Evolutionary conservation across 2,329 filamentous ascomycete genomes (phyloP).

Genomic region (Ascochyta fabae): DNA sequence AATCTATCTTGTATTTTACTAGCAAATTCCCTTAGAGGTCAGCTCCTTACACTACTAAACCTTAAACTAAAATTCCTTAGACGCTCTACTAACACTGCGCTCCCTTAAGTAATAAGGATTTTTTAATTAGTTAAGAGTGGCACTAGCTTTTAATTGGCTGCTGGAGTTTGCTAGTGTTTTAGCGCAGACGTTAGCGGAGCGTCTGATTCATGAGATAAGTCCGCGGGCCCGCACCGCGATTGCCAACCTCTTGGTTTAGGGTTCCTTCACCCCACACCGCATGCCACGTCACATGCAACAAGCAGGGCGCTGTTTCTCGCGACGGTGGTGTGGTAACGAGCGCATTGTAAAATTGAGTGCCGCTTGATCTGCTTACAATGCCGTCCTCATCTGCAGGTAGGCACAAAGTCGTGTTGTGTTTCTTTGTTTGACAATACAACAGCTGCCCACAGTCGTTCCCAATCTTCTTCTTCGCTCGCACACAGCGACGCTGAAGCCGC

Average conservation of each 20-base stretch:
- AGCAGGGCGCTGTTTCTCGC: not conserved
- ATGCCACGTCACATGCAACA: not conserved
- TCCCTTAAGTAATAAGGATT: too few species aligned
- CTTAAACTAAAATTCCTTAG: too few species aligned
- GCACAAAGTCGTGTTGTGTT: not conserved
- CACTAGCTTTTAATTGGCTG: too few species aligned
- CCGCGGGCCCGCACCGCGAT: constrained; percentile 1
- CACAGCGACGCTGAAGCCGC: constrained; percentile 25
- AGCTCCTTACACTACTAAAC: too few species aligned
- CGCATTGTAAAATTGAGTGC: too few species aligned
- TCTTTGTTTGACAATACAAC: not conserved
- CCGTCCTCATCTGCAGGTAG: not conserved
- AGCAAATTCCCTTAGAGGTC: too few species aligned
- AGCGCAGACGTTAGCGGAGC: too few species aligned
- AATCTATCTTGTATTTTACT: too few species aligned
- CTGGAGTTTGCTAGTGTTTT: too few species aligned
- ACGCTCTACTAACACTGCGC: too few species aligned
- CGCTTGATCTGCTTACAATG: constrained; percentile 1
- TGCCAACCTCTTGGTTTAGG: not conserved
- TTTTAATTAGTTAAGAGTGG: too few species aligned
- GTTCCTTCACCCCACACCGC: constrained; percentile 15
- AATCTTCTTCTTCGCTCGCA: not conserved
- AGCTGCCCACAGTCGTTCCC: not conserved
- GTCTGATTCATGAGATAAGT: too few species aligned
- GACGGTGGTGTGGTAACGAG: not conserved